Base-by-base conservation (phyloP, 164 flowering plant genomes). In the Macadamia integrifolia region DNA sequence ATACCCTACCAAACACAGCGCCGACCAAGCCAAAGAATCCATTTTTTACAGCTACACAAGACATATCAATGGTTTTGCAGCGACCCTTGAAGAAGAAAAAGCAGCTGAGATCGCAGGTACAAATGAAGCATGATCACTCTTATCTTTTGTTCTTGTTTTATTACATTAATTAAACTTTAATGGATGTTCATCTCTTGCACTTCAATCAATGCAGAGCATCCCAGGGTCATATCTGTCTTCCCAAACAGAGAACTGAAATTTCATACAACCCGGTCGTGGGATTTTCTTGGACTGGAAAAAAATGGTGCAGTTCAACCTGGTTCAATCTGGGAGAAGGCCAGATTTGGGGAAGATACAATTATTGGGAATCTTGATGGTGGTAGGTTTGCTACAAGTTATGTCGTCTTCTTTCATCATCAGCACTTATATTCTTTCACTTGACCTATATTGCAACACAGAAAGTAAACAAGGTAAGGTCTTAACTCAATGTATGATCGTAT, bases 251-350 rank as follows among this genome's bases (percentile, higher is more conserved):
- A 70, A 56, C 80, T 74, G 23, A 71, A 80, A 56, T 55, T 88
- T 44, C 93, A 87, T 66, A 90, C 97, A 8, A 88, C 97, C 8
- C 66, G 79, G n/a, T 81, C 92, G 23, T 90, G 93, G 93, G 75
- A 75, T 3, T 88, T 90, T 66, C 66, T 88, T 46, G 84, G 83
- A 68, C 52, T 86, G 0, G 92, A 86, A 65, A 70, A 40, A 6
- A 58, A 79, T 66, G 87, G 82, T 0, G 43, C 13, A n/a, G 50
- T 79, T 55, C 72, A 68, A 6, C 0, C 68, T 0, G 6, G 23
- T 9, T 88, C 97, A 0, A 32, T 85, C 1, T 88, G 92, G 93
- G 70, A 64, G 30, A 79, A 83, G 70, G 91, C 88, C 0, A 83
- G 81, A 64, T 90, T 77, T 57, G 97, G 97, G 9, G 84, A 83